A percentile compares a stretch with the other conserved stretches of the same genome.
phyloP scores from a whole-genome alignment of 192 early-diverging fungal genomes.

The Linnemannia schmuckeri region DNA sequence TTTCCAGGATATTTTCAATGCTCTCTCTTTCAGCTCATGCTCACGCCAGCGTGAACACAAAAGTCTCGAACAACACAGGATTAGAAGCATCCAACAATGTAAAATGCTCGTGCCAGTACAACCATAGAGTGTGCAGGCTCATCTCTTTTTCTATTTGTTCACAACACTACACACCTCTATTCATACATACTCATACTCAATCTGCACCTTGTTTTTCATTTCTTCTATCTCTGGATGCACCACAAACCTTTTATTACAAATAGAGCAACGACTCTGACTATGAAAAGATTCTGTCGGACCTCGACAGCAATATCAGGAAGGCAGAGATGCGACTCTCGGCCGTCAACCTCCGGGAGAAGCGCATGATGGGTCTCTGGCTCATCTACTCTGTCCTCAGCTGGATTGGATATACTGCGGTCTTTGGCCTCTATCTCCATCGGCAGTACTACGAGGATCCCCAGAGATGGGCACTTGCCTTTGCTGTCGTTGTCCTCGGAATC shows the following conservation, averaged over 20 bases:
- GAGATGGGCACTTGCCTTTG: slow-evolving; percentile 60
- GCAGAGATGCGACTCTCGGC: slow-evolving; percentile 75
- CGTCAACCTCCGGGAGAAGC: slow-evolving; percentile 72
- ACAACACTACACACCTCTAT: slow-evolving; percentile 10
- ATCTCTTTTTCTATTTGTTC: background rate
- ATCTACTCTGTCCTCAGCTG: slow-evolving; percentile 71
- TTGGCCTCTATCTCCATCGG: slow-evolving; percentile 62
- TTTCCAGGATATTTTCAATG: background rate
- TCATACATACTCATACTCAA: background rate
- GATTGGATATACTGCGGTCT: slow-evolving; percentile 64
- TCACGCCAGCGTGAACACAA: background rate
- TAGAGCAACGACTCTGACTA: slow-evolving; percentile 59
- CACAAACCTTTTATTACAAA: background rate
- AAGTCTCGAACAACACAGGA: background rate
- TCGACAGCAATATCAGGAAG: slow-evolving; percentile 74
- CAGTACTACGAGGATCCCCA: slow-evolving; percentile 59
- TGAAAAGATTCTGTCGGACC: slow-evolving; percentile 70
- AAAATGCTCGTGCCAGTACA: slow-evolving; percentile 7
- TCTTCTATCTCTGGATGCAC: background rate
- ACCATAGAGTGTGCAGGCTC: slow-evolving; percentile 2
- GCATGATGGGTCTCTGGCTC: slow-evolving; percentile 67
- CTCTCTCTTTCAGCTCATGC: background rate
- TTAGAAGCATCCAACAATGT: background rate
- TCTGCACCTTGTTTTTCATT: background rate
- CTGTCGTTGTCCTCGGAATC: slow-evolving; percentile 56